phyloP scores from a whole-genome alignment of 768 basidiomycete species.

The Floccularia luteovirens region DNA sequence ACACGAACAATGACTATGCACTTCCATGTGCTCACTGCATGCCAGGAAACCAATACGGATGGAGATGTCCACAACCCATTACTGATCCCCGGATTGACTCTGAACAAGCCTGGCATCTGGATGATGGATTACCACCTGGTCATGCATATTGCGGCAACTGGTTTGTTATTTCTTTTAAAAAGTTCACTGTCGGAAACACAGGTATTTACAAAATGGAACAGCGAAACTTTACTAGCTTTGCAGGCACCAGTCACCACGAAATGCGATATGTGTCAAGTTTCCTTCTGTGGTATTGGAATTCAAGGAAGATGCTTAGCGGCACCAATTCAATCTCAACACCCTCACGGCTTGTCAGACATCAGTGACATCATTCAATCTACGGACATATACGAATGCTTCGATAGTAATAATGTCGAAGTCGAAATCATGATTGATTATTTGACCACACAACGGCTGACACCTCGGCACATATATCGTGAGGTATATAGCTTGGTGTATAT shows the following conservation, averaged over 20 bases:
- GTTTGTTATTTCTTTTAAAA: slow-evolving; percentile 28
- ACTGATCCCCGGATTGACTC: slow-evolving; percentile 61
- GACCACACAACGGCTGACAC: slow-evolving; percentile 49
- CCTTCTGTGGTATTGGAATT: slow-evolving; percentile 76
- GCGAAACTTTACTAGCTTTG: slow-evolving; percentile 70
- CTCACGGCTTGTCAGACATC: slow-evolving; percentile 59
- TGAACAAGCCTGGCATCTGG: slow-evolving; percentile 70
- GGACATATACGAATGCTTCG: slow-evolving; percentile 77
- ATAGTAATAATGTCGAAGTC: slow-evolving; percentile 71
- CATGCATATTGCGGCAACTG: slow-evolving; percentile 81
- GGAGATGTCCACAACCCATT: slow-evolving; percentile 78
- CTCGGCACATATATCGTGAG: slow-evolving; percentile 71
- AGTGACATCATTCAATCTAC: slow-evolving; percentile 72
- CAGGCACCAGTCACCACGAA: slow-evolving; percentile 71
- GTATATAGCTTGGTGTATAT: slow-evolving; percentile 23
- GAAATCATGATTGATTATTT: slow-evolving; percentile 83
- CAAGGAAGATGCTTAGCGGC: slow-evolving; percentile 65
- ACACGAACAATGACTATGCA: slow-evolving; percentile 54
- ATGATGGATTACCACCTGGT: slow-evolving; percentile 73
- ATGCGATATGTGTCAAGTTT: slow-evolving; percentile 79
- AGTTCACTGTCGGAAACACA: not conserved
- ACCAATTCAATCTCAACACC: slow-evolving; percentile 51
- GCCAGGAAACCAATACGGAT: slow-evolving; percentile 65
- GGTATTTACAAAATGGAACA: slow-evolving; percentile 16
- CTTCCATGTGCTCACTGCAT: slow-evolving; percentile 78